Evolutionary conservation across 768 basidiomycete genomes (phyloP), one percentile per base, ranked within the genome.

Genomic region (Rossbeevera mucosa): DNA sequence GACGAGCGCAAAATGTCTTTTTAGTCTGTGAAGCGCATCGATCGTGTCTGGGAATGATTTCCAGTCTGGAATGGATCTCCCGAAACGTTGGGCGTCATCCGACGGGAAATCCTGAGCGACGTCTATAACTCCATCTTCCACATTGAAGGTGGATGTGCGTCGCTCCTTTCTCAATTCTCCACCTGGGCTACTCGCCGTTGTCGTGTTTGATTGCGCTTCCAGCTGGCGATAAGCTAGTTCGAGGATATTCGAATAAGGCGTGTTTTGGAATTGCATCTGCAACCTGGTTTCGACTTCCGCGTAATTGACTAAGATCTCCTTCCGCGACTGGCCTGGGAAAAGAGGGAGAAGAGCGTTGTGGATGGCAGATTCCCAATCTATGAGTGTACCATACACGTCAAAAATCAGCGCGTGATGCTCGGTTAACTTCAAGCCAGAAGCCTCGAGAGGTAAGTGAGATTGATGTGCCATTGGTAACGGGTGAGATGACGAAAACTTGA

Each of bases 351-450:
- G 72, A 1, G 72, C 77, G 12, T 72, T 63, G 67, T 77, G 78
- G 47, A 91, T 76, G 14, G 85, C 83, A 5, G 77, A 74, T 67
- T 90, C 87, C 88, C 88, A 90, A 65, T 91, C 83, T 41, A 80
- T 70, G 46, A 90, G 79, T 1, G 88, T 91, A 4, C 84, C 88
- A 56, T 89, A 90, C 54, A 86, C 83, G 57, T 91, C 88, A 62
- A 88, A 86, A 44, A 88, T 71, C 40, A 90, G 75, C 21, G 76
- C 77, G 16, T 50, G 55, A 47, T 68, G 56, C 2, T 55, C 33
- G 13, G 57, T 62, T 30, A 65, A 56, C 44, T 53, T 57, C 44
- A 53, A n/a, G 43, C 25, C 13, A 12, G 24, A 47, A 13, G 40
- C 25, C 25, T 49, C 30, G 29, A 55, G 44, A 52, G 50, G 14